Conservation (phyloP, 345 rosid species). For the Physaria fendleri region DNA sequence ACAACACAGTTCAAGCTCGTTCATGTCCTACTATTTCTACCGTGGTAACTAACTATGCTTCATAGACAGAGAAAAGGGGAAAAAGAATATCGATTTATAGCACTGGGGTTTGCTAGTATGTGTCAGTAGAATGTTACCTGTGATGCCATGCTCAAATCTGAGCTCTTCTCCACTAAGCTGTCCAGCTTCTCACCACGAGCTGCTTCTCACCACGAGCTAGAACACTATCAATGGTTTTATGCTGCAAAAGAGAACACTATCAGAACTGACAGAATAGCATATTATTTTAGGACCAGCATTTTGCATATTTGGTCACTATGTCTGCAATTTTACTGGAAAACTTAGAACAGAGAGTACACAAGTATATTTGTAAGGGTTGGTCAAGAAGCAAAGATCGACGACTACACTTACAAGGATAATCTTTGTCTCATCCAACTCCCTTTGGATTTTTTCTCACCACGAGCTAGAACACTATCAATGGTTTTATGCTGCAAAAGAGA, state of each 20-base stretch:
- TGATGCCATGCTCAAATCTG: conserved; percentile 91
- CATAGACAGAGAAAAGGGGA: not conserved
- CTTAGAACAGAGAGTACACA: not conserved
- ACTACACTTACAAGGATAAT: too few species aligned
- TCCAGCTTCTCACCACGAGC: conserved; percentile 97
- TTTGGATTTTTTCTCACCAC: too few species aligned
- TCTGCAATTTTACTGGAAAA: not conserved
- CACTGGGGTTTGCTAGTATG: not conserved
- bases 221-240: conserved; percentile 96
- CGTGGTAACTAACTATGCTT: not conserved
- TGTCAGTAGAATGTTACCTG: conserved; percentile 45
- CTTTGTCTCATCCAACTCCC: too few species aligned
- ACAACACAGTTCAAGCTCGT: not conserved
- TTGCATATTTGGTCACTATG: not conserved
- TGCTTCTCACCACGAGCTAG: conserved; percentile 92
- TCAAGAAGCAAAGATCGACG: too few species aligned
- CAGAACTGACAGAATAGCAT: conserved; percentile 12
- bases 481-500: too few species aligned
- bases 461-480: too few species aligned
- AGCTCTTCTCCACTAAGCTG: conserved; percentile 96
- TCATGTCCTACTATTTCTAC: conserved; percentile 1
- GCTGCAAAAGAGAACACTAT: conserved; percentile 41
- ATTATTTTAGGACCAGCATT: not conserved
- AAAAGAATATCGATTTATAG: not conserved
- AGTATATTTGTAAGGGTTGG: too few species aligned